phyloP scores from a whole-genome alignment of 1,139 yeast genomes.

The Spencermartinsiella ligniputridi region DNA sequence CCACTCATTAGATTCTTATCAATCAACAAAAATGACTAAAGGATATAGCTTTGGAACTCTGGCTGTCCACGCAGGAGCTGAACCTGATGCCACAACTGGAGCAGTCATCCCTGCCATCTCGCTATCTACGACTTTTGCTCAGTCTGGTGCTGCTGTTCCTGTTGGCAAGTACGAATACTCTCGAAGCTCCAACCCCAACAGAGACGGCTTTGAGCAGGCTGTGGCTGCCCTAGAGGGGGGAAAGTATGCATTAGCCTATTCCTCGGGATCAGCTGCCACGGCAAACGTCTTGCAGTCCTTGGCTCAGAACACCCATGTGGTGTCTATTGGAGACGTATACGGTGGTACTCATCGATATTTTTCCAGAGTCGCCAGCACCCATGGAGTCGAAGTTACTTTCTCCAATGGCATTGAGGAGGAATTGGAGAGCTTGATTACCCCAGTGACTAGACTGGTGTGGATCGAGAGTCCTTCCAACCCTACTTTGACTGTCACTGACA shows the following conservation, averaged over 20 bases:
- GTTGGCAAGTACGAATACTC: constrained; percentile 81
- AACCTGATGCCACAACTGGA: constrained; percentile 69
- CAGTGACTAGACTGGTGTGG: constrained; percentile 75
- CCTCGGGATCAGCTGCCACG: constrained; percentile 86
- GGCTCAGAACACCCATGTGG: constrained; percentile 68
- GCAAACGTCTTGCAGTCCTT: constrained; percentile 72
- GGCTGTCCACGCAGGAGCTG: constrained; percentile 83
- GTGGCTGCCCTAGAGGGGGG: constrained; percentile 79
- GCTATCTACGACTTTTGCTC: constrained; percentile 82
- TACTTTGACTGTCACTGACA: constrained; percentile 72
- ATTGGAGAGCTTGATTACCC: constrained; percentile 50
- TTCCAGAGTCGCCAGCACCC: constrained; percentile 78
- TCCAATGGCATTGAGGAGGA: constrained; percentile 62
- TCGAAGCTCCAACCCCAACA: constrained; percentile 83
- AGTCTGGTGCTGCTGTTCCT: constrained; percentile 70
- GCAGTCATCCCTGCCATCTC: constrained; percentile 87
- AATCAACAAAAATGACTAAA: not conserved
- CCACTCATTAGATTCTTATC: too few species aligned
- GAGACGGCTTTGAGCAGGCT: constrained; percentile 75
- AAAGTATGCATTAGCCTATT: constrained; percentile 71
- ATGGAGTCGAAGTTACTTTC: constrained; percentile 69
- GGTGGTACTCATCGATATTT: constrained; percentile 93
- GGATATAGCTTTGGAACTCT: constrained; percentile 57
- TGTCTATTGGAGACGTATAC: constrained; percentile 83
- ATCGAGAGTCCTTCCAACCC: constrained; percentile 89